Base-by-base conservation (phyloP, 2,329 filamentous ascomycete species). In the Monilinia laxa region DNA sequence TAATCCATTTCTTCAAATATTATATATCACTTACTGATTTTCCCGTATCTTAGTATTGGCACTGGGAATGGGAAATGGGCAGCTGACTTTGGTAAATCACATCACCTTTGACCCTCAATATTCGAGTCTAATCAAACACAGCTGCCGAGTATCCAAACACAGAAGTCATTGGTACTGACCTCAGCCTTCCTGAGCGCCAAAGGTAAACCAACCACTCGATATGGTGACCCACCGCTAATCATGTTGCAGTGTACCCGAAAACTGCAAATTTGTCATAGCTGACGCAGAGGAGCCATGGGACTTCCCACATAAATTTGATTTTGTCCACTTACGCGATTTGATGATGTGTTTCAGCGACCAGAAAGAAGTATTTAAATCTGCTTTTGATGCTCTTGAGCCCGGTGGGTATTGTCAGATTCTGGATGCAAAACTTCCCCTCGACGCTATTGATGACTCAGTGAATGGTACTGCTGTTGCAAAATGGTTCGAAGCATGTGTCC, bases 41-140 rank as follows among this genome's bases (percentile, higher is more conserved):
- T 35, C 31, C n/a, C 20, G n/a, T 23, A 14, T 18, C 4, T 51
- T 40, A 62, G 58, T 59, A 71, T 81, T 64, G 71, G 70, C 1
- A 86, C 83, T 10, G 86, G 86, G 25, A 86, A 85, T 0, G 85
- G 86, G 1, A 85, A 85, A 63, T 88, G 85, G 83, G 80, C 83
- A 9, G 84, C 86, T 60, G 83, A 85, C 70, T 82, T 88, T 77
- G 83, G 83, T 75, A 79, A 82, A 67, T 75, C 77, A n/a, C 16
- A 4, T 7, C 28, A 14, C 42, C 7, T 16, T 49, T 54, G 12
- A 23, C 12, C 20, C 12, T 28, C 20, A 6, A 16, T 5, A 55
- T 20, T n/a, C 11, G 18, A 45, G 25, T n/a, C 58, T 64, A 25
- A 54, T 38, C 28, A n/a, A 18, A 6, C 28, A n/a, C 20, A 67